phyloP scores from a whole-genome alignment of 2,329 filamentous ascomycete genomes.

The Talaromyces sp. region DNA sequence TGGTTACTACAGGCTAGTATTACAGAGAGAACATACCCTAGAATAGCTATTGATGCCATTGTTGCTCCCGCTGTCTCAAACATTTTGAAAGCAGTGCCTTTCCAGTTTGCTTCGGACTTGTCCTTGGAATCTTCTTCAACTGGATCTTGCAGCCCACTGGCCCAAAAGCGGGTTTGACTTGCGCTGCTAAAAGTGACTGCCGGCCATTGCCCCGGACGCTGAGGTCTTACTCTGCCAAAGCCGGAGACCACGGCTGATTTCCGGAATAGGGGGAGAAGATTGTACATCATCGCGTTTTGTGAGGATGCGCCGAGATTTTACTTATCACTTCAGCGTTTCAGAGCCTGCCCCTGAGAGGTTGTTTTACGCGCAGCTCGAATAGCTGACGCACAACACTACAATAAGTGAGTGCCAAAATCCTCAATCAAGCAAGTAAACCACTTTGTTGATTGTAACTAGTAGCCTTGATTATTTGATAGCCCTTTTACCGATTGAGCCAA shows the following conservation, averaged over 20 bases:
- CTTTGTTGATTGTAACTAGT: background rate
- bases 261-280: background rate
- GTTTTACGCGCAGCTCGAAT: background rate
- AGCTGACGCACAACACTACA: background rate
- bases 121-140: slow-evolving; percentile 31
- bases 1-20: background rate
- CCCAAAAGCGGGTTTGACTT: slow-evolving; percentile 2
- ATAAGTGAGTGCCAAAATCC: background rate
- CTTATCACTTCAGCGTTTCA: background rate
- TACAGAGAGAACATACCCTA: slow-evolving; percentile 59
- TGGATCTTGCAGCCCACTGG: slow-evolving; percentile 28
- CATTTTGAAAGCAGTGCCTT: slow-evolving; percentile 59
- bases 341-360: background rate
- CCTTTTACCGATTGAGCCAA: background rate
- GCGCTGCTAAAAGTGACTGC: slow-evolving; percentile 11
- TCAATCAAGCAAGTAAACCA: background rate
- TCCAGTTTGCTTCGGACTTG: slow-evolving; percentile 34
- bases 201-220: background rate
- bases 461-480: background rate
- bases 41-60: slow-evolving; percentile 69
- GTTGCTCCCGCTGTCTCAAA: slow-evolving; percentile 73
- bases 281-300: background rate
- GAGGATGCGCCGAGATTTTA: background rate
- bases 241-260: slow-evolving; percentile 5
- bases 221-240: slow-evolving; percentile 5